A percentile compares a stretch with the other conserved stretches of the same genome.
Conservation (phyloP, 164 flowering plant species). For the Berberis vulgaris region DNA sequence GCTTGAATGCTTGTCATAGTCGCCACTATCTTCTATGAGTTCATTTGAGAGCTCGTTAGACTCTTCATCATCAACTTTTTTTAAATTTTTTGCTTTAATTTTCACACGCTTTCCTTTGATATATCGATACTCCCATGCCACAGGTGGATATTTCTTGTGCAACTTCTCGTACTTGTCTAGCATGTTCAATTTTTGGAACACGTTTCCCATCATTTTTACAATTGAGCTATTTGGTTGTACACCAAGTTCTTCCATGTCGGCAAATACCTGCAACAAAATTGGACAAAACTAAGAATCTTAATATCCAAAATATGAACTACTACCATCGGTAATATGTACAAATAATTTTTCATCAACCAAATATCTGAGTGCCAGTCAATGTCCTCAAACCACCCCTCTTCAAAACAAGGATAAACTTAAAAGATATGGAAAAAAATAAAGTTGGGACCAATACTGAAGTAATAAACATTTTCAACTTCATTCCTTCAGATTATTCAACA, state of each 20-base stretch:
- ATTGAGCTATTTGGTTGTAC: slow-evolving; percentile 49
- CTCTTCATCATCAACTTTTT: slow-evolving; percentile 12
- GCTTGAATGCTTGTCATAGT: too few species aligned
- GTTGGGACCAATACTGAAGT: too few species aligned
- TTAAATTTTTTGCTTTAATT: slow-evolving; percentile 25
- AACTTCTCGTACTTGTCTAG: slow-evolving; percentile 65
- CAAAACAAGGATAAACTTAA: too few species aligned
- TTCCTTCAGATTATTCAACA: too few species aligned
- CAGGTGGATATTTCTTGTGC: slow-evolving; percentile 72
- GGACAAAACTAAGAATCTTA: not conserved
- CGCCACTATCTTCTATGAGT: too few species aligned
- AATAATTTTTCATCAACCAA: too few species aligned
- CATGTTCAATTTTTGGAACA: slow-evolving; percentile 70
- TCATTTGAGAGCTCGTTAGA: not conserved
- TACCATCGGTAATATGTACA: too few species aligned
- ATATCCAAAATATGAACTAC: too few species aligned
- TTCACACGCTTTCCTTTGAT: slow-evolving; percentile 74
- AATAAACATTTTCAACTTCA: too few species aligned
- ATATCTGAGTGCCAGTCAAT: too few species aligned
- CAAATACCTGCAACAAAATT: slow-evolving; percentile 48
- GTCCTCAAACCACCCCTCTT: too few species aligned
- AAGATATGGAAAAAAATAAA: too few species aligned
- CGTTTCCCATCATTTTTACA: slow-evolving; percentile 64
- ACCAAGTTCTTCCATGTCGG: slow-evolving; percentile 96
- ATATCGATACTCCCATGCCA: slow-evolving; percentile 70